Evolutionary conservation across 495 filamentous ascomycete species (phyloP).

Genomic region (Trichoderma gamsii): DNA sequence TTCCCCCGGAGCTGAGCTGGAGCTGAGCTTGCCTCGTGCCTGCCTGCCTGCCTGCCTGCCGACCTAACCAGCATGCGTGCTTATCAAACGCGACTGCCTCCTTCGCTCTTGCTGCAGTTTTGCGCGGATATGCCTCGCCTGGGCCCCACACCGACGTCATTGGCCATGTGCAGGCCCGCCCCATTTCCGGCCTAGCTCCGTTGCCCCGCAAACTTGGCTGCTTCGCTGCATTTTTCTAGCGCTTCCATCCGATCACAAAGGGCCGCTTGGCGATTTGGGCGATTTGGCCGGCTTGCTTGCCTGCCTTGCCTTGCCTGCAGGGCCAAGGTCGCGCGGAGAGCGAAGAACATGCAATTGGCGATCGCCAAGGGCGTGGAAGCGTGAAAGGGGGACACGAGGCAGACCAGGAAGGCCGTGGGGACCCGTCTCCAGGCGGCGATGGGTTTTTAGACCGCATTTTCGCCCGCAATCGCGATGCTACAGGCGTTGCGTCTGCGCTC

Average conservation of each 20-base stretch:
- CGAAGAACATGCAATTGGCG: not conserved
- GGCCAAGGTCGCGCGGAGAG: not conserved
- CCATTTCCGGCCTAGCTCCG: constrained; percentile 11
- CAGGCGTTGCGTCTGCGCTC: constrained; percentile 2
- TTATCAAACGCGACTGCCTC: too few relatives aligned
- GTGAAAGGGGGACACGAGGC: not conserved
- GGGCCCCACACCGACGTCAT: constrained; percentile 9
- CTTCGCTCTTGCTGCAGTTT: not conserved
- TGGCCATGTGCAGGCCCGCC: constrained; percentile 11
- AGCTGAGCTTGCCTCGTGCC: too few relatives aligned
- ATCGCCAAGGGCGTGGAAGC: too few relatives aligned
- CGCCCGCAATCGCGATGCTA: not conserved
- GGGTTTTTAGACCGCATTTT: not conserved
- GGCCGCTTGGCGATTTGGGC: constrained; percentile 5
- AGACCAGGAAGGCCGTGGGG: not conserved
- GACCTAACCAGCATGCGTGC: too few relatives aligned
- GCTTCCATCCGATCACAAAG: constrained; percentile 7
- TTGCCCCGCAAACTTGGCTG: constrained; percentile 13
- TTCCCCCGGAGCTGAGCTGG: too few relatives aligned
- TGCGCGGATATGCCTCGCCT: constrained; percentile 7
- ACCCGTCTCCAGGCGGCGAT: not conserved
- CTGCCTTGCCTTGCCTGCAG: too few relatives aligned
- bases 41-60: too few relatives aligned
- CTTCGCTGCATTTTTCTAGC: constrained; percentile 14
- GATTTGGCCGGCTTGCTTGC: not conserved